Conservation (phyloP, 2,329 filamentous ascomycete genomes). For the Talaromyces verruculosus region DNA sequence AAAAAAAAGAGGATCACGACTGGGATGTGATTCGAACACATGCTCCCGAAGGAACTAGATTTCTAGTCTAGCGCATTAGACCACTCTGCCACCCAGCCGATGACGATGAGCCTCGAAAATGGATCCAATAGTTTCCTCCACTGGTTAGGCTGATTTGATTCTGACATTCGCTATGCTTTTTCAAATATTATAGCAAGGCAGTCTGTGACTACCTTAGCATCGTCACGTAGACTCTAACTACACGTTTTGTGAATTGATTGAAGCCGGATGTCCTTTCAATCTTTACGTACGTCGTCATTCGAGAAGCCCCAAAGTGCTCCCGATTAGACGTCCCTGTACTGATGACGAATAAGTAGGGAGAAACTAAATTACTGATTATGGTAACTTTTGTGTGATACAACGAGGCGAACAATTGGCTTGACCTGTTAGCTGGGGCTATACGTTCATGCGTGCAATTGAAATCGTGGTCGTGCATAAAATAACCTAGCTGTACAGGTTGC, state of each 20-base stretch:
- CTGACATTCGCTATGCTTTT: neutral
- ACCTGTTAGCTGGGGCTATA: neutral
- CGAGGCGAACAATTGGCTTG: neutral
- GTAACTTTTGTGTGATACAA: neutral
- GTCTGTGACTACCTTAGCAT: neutral
- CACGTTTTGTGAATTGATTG: neutral
- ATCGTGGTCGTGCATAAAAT: neutral
- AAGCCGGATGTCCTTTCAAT: neutral
- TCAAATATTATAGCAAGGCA: neutral
- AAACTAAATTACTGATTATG: neutral
- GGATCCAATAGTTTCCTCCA: neutral
- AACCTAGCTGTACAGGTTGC: neutral
- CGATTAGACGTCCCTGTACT: neutral
- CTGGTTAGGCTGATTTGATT: neutral
- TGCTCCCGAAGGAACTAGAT: neutral
- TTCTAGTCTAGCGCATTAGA: neutral
- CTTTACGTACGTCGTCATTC: neutral
- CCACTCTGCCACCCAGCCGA: neutral
- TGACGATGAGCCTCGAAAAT: neutral
- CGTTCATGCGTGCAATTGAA: neutral
- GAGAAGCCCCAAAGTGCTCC: neutral
- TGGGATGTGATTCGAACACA: neutral
- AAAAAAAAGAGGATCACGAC: neutral
- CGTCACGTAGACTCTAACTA: neutral
- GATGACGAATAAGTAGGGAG: neutral